A percentile compares a stretch with the other conserved stretches of the same genome.
These are phyloP conservation scores for Cymbopogon citratus DNA, from an alignment of 176 grass and related monocot genomes.

Conservation along the genomic window DNA sequence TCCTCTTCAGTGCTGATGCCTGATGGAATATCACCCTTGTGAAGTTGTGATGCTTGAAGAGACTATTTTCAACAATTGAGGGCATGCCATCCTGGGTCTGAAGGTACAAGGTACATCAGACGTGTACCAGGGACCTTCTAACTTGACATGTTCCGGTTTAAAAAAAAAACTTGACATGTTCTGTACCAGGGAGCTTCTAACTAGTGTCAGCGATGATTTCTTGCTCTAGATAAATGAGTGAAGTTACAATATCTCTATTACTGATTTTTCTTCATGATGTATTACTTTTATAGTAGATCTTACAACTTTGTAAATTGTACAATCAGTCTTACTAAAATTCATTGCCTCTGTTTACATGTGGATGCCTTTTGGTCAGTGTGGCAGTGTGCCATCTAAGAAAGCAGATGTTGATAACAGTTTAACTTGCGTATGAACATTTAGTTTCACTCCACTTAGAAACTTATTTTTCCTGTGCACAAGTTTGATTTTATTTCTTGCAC, in stretches of 20 bases:
- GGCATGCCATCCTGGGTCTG: background rate
- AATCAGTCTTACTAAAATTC: constrained; percentile 13
- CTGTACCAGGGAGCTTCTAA: background rate
- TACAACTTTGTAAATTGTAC: constrained; percentile 11
- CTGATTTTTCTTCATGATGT: constrained; percentile 6
- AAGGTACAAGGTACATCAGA: constrained; percentile 14
- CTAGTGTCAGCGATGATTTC: background rate
- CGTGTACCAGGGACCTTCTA: background rate
- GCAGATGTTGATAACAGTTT: background rate
- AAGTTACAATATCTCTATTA: background rate
- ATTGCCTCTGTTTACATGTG: constrained; percentile 12
- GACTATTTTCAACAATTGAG: background rate
- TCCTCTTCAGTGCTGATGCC: constrained; percentile 9
- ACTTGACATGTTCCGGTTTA: background rate
- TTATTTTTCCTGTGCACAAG: background rate
- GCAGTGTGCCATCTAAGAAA: background rate
- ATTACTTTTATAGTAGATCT: constrained; percentile 11
- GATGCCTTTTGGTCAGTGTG: background rate
- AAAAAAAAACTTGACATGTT: background rate
- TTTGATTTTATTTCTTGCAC: background rate
- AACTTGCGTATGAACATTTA: background rate
- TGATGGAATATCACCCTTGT: constrained; percentile 13
- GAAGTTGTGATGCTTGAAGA: constrained; percentile 10
- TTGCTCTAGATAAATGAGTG: constrained; percentile 21
- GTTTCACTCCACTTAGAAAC: background rate